Base-by-base conservation (phyloP, 2,329 filamentous ascomycete species). In the Epichloe uncinata region DNA sequence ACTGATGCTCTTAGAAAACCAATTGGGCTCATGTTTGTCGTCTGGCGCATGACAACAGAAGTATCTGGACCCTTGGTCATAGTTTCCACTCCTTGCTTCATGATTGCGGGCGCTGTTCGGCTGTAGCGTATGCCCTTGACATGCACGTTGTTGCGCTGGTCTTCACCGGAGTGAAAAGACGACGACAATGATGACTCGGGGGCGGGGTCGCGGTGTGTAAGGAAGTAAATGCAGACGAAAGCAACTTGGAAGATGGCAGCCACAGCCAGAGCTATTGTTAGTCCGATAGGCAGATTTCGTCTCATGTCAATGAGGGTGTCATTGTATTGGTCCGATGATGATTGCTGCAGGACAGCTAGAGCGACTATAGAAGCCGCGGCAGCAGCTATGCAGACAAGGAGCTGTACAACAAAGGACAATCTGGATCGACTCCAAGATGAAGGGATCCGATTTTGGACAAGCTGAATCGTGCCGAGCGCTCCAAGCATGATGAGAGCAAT, bases 91-190 rank as follows among this genome's bases (percentile, higher is more conserved):
- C 65, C 62, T 13, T 62, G 63, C 9, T 58, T 52, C 18, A 64
- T 62, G 37, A 61, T 57, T 3, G 58, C 59, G 8, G 66, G 65
- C 33, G 62, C 60, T 0, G 74, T 73, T 53, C 70, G 63, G 58
- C 72, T 68, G 57, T 79, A 79, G 2, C 70, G 73, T 18, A 79
- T 68, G 4, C 74, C 67, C 61, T 79, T 79, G 56, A 78, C 62
- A n/a, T 69, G 58, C 43, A 53, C 37, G n/a, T 45, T n/a, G n/a
- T n/a, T 51, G 45, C 50, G 48, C 16, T 37, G 45, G 9, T 57
- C 54, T 9, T 50, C 50, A 13, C 67, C 64, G 8, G 64, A 61
- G 33, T 61, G 60, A 34, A 30, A 30, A 9, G 63, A 58, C 40
- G 64, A 59, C 36, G 61, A 52, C 3, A 58, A 37, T 11, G 45